Conservation (phyloP, 495 filamentous ascomycete species). For the Penicillium steckii region DNA sequence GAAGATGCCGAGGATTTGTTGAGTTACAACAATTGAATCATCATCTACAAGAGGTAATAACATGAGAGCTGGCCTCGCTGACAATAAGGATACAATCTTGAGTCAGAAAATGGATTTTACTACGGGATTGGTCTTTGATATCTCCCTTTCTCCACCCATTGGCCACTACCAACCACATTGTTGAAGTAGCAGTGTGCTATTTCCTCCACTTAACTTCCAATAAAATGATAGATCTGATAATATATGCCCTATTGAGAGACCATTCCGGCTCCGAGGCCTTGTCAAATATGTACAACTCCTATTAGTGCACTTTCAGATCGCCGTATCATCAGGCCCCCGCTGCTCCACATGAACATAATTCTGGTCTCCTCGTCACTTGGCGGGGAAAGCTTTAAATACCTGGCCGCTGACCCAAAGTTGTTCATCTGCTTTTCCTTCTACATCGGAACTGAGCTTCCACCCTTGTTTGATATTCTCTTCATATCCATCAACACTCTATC, state of each 20-base stretch:
- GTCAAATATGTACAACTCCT: background rate
- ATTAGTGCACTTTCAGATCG: background rate
- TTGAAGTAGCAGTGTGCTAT: too few relatives aligned
- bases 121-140: too few relatives aligned
- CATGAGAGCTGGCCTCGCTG: too few relatives aligned
- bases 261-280: background rate
- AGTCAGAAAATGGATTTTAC: too few relatives aligned
- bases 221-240: background rate
- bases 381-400: constrained; percentile 1
- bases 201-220: too few relatives aligned
- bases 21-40: too few relatives aligned
- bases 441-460: background rate
- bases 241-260: background rate
- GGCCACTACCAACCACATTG: too few relatives aligned
- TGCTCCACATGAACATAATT: background rate
- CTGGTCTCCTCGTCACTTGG: background rate
- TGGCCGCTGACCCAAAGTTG: background rate
- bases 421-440: background rate
- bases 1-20: too few relatives aligned
- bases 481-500: background rate
- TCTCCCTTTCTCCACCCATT: too few relatives aligned
- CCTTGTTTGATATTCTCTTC: background rate
- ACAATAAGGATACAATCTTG: too few relatives aligned
- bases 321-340: background rate
- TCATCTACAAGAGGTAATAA: too few relatives aligned